phyloP scores from a whole-genome alignment of 2,329 filamentous ascomycete species.

The Sporothrix brunneoviolacea region DNA sequence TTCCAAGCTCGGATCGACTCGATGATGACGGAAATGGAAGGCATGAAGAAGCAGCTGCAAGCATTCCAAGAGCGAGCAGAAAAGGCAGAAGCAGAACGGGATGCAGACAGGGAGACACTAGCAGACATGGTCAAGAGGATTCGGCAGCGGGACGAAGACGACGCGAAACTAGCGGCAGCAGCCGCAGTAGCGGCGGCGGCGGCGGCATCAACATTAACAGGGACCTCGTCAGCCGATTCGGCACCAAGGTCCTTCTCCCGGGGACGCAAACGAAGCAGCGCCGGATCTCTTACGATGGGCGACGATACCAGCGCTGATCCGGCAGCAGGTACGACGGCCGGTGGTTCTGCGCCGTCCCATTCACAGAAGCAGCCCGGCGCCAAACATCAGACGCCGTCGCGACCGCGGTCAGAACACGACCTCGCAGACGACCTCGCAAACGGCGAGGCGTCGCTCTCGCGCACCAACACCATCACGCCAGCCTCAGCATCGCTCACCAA shows the following conservation, averaged over 20 bases:
- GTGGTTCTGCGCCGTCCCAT: background rate
- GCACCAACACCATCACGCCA: constrained; percentile 44
- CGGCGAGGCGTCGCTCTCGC: constrained; percentile 35
- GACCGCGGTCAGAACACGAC: constrained; percentile 7
- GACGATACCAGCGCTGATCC: too few species aligned
- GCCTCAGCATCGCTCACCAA: constrained; percentile 28
- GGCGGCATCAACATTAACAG: constrained; percentile 10
- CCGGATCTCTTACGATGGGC: too few species aligned
- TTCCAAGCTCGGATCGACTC: constrained; percentile 67
- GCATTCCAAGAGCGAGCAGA: constrained; percentile 71
- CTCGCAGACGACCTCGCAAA: constrained; percentile 13
- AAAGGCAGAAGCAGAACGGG: constrained; percentile 69
- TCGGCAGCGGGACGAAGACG: constrained; percentile 57
- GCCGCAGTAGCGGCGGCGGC: constrained; percentile 25
- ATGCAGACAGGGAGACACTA: constrained; percentile 64
- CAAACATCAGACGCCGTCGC: too few species aligned
- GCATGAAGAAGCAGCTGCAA: constrained; percentile 74
- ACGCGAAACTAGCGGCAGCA: constrained; percentile 36
- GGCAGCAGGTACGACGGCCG: background rate
- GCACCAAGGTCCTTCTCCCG: background rate
- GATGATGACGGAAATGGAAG: constrained; percentile 73
- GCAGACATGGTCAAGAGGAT: constrained; percentile 85
- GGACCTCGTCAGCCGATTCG: background rate
- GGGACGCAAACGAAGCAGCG: background rate
- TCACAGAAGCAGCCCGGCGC: background rate